Conservation (phyloP, 1,139 yeast genomes). For the Scheffersomyces quercinus region DNA sequence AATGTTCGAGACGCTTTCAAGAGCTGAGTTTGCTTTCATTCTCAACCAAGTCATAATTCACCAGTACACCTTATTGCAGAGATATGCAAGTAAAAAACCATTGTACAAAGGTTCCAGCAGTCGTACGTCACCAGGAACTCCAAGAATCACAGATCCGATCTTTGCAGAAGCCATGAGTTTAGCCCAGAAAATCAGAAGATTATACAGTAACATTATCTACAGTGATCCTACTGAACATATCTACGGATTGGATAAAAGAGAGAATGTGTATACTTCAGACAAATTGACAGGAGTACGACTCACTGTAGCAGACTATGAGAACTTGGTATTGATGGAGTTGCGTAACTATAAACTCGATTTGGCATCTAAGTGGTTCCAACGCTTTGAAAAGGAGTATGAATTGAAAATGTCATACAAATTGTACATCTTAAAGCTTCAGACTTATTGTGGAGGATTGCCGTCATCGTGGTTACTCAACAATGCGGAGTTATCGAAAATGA, state of each 20-base stretch:
- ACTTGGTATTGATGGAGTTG: conserved; percentile 37
- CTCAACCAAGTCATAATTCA: conserved; percentile 17
- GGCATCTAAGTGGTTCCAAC: conserved; percentile 41
- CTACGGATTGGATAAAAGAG: conserved; percentile 20
- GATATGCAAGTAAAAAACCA: not conserved
- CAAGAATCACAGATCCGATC: conserved; percentile 5
- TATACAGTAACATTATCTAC: conserved; percentile 30
- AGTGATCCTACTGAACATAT: conserved; percentile 19
- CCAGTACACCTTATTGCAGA: conserved; percentile 13
- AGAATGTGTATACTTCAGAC: conserved; percentile 18
- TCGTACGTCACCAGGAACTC: no score
- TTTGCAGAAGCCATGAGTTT: conserved; percentile 13
- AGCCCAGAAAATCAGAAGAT: conserved; percentile 23
- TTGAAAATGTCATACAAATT: conserved; percentile 28
- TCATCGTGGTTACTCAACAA: conserved; percentile 29
- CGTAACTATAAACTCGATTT: conserved; percentile 38
- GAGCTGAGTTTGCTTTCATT: conserved; percentile 1
- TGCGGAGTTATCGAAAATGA: conserved; percentile 20
- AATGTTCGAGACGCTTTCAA: not conserved
- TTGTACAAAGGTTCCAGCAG: not conserved
- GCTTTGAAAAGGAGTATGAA: conserved; percentile 26
- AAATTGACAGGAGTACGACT: conserved; percentile 23
- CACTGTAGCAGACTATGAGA: conserved; percentile 36
- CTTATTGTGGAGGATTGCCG: conserved; percentile 37
- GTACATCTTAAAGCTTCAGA: conserved; percentile 38